Evolutionary conservation across 805 yeast genomes (phyloP).

Genomic region (Myxozyma neglecta): DNA sequence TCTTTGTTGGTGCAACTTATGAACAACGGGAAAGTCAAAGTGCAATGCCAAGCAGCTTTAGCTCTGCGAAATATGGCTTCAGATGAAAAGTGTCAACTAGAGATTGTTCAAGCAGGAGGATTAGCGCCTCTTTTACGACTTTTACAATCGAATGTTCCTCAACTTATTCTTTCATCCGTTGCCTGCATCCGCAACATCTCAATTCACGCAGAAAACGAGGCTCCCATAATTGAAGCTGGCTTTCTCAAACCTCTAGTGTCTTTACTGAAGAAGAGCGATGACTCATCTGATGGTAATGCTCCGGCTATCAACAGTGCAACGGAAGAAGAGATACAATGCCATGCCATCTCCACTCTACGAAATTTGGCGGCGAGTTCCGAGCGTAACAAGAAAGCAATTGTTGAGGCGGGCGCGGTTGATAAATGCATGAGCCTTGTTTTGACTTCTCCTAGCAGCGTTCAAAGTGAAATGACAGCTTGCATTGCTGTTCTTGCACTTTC

Average conservation of each 20-base stretch:
- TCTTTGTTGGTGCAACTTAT: conserved; percentile 82
- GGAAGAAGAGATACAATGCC: conserved; percentile 96
- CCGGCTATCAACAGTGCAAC: conserved; percentile 11
- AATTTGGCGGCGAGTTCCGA: conserved; percentile 95
- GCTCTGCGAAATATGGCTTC: conserved; percentile 95
- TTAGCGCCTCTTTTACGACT: conserved; percentile 88
- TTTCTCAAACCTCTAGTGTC: conserved; percentile 88
- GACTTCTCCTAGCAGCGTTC: conserved; percentile 85
- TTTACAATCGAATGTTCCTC: conserved; percentile 80
- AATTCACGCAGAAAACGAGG: conserved; percentile 94
- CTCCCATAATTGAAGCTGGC: conserved; percentile 93
- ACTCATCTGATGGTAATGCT: conserved; percentile 4
- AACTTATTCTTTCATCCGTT: conserved; percentile 91
- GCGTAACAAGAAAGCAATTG: conserved; percentile 83
- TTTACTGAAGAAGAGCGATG: conserved; percentile 66
- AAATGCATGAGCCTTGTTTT: conserved; percentile 87
- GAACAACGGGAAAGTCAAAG: conserved; percentile 92
- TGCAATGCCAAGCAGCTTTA: conserved; percentile 96
- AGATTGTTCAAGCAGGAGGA: conserved; percentile 94
- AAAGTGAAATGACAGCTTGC: conserved; percentile 94
- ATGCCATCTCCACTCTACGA: conserved; percentile 92
- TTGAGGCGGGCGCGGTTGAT: conserved; percentile 93
- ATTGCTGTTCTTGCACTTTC: conserved; percentile 95
- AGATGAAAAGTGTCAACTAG: conserved; percentile 89
- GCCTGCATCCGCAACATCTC: conserved; percentile 98